Base-by-base conservation (phyloP, 2,329 filamentous ascomycete species). In the Clonostachys byssicola region DNA sequence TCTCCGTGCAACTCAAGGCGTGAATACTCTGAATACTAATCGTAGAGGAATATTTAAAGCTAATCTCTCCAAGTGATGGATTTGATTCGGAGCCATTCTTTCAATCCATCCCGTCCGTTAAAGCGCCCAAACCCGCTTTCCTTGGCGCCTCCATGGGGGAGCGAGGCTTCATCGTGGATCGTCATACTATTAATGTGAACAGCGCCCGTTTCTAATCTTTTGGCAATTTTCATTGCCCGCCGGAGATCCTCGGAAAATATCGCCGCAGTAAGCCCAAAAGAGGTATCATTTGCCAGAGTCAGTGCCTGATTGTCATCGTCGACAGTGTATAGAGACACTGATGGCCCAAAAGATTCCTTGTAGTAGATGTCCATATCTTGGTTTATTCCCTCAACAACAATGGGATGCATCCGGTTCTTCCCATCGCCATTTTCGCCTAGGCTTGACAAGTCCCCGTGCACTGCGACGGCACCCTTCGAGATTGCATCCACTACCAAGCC, bases 301-400 rank as follows among this genome's bases (percentile, higher is more conserved):
- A 68, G 48, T 5, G 88, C 89, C 53, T 91, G 85, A 33, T 89
- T 86, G 42, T 89, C 85, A 3, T 67, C 73, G 14, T 81, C 74
- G 23, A 92, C 75, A 17, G 78, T 72, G 14, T 86, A 78, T 17
- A 94, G 59, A 14, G 81, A 83, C 2, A 91, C 86, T 0, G 80
- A 82, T 1, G 90, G 89, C 0, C 88, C 89, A 56, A 95, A 95
- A 2, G 81, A 86, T 66, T 95, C 89, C 2, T 78, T 83, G 54
- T 78, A 69, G 65, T 86, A 92, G 14, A 95, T 67, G 48, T 89
- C 83, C 89, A 92, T 94, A 1, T 64, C 62, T 1, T 55, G 16
- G 3, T 60, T 64, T 35, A 92, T 83, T 49, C 77, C 78, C 30
- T 80, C 80, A 1, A 95, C 67, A 47, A 92, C 77, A 47, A 89